A percentile compares a stretch with the other conserved stretches of the same genome.
phyloP scores from a whole-genome alignment of 2,329 filamentous ascomycete species.

The Curvularia hawaiiensis region DNA sequence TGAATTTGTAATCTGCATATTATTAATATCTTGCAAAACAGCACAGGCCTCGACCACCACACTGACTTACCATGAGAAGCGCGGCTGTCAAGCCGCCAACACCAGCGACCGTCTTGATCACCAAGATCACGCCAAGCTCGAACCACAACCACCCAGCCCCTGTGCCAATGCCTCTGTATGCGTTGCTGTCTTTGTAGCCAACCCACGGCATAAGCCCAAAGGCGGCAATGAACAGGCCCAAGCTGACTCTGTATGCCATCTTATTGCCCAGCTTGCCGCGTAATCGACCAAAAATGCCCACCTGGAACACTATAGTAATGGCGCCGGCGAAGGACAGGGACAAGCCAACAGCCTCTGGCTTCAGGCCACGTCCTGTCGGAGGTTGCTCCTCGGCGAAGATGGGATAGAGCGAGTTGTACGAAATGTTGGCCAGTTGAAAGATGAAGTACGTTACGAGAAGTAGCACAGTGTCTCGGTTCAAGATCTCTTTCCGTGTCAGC shows the following conservation, averaged over 20 bases:
- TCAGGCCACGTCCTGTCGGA: constrained; percentile 77
- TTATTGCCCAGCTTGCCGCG: constrained; percentile 83
- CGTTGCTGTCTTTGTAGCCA: constrained; percentile 69
- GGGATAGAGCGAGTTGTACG: constrained; percentile 93
- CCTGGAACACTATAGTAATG: constrained; percentile 88
- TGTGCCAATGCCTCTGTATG: constrained; percentile 57
- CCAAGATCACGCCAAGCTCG: constrained; percentile 78
- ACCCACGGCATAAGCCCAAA: constrained; percentile 91
- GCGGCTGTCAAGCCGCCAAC: constrained; percentile 91
- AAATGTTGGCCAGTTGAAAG: constrained; percentile 92
- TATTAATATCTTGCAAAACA: background rate
- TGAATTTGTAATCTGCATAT: constrained; percentile 82
- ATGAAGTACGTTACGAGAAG: constrained; percentile 86
- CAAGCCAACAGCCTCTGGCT: constrained; percentile 81
- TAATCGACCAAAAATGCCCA: constrained; percentile 80
- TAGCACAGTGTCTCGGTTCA: constrained; percentile 81
- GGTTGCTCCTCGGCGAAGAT: constrained; percentile 81
- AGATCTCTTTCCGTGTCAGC: constrained; percentile 64
- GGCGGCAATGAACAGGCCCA: constrained; percentile 79
- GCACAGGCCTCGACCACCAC: background rate
- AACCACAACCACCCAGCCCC: constrained; percentile 75
- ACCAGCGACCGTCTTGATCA: constrained; percentile 88
- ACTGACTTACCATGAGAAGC: constrained; percentile 74
- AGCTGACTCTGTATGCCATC: constrained; percentile 76
- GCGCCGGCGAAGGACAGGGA: constrained; percentile 83